phyloP scores from a whole-genome alignment of 1,284 basidiomycete species.

The Moniliophthora roreri region DNA sequence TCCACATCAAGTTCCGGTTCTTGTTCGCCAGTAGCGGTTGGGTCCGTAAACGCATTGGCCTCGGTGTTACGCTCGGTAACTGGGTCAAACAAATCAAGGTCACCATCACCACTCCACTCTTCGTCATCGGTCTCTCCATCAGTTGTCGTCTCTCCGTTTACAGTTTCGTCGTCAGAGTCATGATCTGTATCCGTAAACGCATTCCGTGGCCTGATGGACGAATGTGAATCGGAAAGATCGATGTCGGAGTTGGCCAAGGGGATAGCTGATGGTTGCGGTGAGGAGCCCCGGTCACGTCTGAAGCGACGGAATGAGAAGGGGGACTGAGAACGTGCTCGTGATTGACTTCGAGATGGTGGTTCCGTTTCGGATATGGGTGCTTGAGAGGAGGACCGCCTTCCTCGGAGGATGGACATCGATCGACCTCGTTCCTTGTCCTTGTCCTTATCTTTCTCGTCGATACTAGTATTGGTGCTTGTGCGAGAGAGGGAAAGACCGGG shows the following conservation, averaged over 20 bases:
- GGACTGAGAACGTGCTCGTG: slow-evolving; percentile 67
- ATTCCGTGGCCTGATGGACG: slow-evolving; percentile 45
- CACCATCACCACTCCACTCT: slow-evolving; percentile 51
- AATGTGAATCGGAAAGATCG: slow-evolving; percentile 50
- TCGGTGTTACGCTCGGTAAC: slow-evolving; percentile 68
- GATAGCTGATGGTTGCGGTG: slow-evolving; percentile 72
- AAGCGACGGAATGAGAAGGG: slow-evolving; percentile 67
- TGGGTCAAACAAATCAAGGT: slow-evolving; percentile 61
- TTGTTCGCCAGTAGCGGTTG: slow-evolving; percentile 29
- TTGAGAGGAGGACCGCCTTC: slow-evolving; percentile 54
- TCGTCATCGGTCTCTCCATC: slow-evolving; percentile 50
- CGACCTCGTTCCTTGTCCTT: slow-evolving; percentile 53
- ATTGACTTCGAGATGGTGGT: slow-evolving; percentile 35
- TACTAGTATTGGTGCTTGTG: slow-evolving; percentile 1
- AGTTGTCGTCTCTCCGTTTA: slow-evolving; percentile 36
- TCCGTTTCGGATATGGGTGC: slow-evolving; percentile 26
- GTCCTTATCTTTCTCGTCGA: slow-evolving; percentile 5
- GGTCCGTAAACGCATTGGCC: slow-evolving; percentile 67
- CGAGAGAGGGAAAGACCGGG: not conserved
- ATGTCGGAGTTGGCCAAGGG: slow-evolving; percentile 68
- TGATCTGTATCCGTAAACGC: slow-evolving; percentile 50
- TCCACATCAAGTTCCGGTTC: slow-evolving; percentile 53
- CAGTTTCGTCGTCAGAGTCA: slow-evolving; percentile 56
- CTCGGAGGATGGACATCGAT: slow-evolving; percentile 40
- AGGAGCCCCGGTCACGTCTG: slow-evolving; percentile 57